phyloP scores from a whole-genome alignment of 805 yeast species.

The Candida pseudofarinosa region DNA sequence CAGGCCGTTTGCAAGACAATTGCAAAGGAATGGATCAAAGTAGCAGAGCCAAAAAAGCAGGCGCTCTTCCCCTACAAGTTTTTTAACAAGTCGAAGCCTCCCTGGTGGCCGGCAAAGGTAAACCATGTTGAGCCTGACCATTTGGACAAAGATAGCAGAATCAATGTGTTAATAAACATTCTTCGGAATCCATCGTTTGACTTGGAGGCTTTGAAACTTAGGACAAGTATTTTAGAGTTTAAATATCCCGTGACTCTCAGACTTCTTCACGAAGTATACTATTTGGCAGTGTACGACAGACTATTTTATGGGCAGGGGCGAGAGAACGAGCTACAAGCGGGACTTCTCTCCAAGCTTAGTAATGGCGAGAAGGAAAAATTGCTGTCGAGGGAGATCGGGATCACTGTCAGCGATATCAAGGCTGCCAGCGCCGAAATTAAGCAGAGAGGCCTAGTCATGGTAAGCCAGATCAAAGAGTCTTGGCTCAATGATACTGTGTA shows the following conservation, averaged over 20 bases:
- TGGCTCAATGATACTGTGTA: slow-evolving; percentile 7
- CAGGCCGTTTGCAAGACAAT: slow-evolving; percentile 49
- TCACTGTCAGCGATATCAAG: slow-evolving; percentile 12
- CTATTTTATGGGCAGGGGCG: slow-evolving; percentile 12
- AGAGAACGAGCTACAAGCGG: slow-evolving; percentile 3
- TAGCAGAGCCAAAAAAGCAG: slow-evolving; percentile 65
- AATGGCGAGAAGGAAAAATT: slow-evolving; percentile 5
- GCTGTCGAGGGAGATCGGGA: slow-evolving; percentile 1
- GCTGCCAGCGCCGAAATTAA: slow-evolving; percentile 1
- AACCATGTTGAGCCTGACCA: slow-evolving; percentile 75
- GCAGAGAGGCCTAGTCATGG: slow-evolving; percentile 10
- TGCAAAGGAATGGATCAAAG: slow-evolving; percentile 65
- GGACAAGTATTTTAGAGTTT: slow-evolving; percentile 9
- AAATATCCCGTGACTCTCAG: slow-evolving; percentile 6
- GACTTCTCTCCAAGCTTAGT: slow-evolving; percentile 4
- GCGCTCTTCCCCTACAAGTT: slow-evolving; percentile 57
- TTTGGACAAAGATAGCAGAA: slow-evolving; percentile 53
- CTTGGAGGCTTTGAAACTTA: slow-evolving; percentile 9
- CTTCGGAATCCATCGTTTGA: slow-evolving; percentile 16
- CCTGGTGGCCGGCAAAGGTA: slow-evolving; percentile 66
- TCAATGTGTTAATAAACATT: slow-evolving; percentile 44
- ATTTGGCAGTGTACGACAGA: slow-evolving; percentile 23
- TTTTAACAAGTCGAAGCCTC: slow-evolving; percentile 48
- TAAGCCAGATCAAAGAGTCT: slow-evolving; percentile 9
- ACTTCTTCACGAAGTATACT: slow-evolving; percentile 23